Base-by-base conservation (phyloP, 345 rosid genomes). In the Linum tenue region DNA sequence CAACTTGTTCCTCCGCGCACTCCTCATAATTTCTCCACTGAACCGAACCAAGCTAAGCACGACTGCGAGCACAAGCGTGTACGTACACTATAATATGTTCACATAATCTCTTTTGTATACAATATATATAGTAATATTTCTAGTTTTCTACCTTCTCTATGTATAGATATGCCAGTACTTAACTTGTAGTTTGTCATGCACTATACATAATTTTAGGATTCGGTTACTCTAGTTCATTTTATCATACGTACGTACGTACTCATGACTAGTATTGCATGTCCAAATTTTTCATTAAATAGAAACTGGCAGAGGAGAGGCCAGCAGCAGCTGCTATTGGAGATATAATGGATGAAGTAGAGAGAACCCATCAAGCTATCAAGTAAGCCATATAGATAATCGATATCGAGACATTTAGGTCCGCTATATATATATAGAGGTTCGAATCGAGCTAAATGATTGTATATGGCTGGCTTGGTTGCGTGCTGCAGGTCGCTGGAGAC, bases 21-120 rank as follows among this genome's bases (percentile, higher is more conserved):
- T 71, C 60, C 79, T 2, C 70, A 68, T 55, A 75, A 60, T 62
- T 51, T 70, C 55, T 69, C 64, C 69, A 76, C 31, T 22, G 31
- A 72, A 63, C 39, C 69, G 5, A 60, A 59, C 7, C 60, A 64
- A 57, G 4, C 62, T 15, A 72, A 70, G 48, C 67, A 50, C 37
- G 91, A 85, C 64, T 84, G 85, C 48, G 89, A 90, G 66, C 91
- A 73, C 72, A 84, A 85, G 71, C 90, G 86, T 35, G 97, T 90
- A 22, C 31, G 31, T 22, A 22, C 31, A 22, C 31, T 22, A 22
- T 22, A 22, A 22, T 22, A 86, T 79, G 76, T 63, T 60, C n/a
- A 31, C 42, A n/a, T 35, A 1, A 38, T 43, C 40, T 60, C 31
- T n/a, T 4, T 5, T 35, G 3, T 39, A 64, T 1, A 8, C 7